A percentile compares a stretch with the other conserved stretches of the same genome.
Evolutionary conservation across 2,329 filamentous ascomycete species (phyloP).

Genomic region (Diaporthe humulicola): DNA sequence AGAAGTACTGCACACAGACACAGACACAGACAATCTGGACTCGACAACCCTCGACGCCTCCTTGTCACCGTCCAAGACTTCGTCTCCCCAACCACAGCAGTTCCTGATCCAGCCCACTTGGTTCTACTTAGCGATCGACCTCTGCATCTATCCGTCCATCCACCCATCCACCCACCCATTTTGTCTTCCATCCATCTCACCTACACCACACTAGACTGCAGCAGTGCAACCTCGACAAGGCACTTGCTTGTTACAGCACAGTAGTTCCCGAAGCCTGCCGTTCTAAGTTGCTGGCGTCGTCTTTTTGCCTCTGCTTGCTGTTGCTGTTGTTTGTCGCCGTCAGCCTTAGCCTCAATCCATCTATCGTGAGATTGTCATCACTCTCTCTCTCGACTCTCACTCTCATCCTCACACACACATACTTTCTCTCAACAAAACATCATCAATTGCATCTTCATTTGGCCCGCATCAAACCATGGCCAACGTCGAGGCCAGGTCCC

Average conservation of each 20-base stretch:
- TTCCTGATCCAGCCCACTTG: constrained; percentile 19
- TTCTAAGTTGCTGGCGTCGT: not conserved
- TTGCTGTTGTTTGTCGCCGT: not conserved
- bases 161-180: not conserved
- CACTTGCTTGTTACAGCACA: not conserved
- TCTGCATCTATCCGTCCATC: not conserved
- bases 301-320: not conserved
- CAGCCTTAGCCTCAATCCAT: not conserved
- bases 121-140: not conserved
- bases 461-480: constrained; percentile 36
- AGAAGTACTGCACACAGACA: no score
- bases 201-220: not conserved
- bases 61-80: not conserved
- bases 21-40: no score
- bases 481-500: constrained; percentile 82
- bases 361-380: not conserved
- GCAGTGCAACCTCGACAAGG: not conserved
- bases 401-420: not conserved
- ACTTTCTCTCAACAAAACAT: not conserved
- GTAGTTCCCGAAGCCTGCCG: not conserved
- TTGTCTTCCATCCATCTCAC: not conserved
- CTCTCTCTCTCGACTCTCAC: not conserved
- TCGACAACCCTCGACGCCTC: constrained; percentile 3
- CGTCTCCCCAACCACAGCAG: constrained; percentile 28
- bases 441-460: not conserved